phyloP scores from a whole-genome alignment of 306 rosid species.

The Fragaria nilgerrensis region DNA sequence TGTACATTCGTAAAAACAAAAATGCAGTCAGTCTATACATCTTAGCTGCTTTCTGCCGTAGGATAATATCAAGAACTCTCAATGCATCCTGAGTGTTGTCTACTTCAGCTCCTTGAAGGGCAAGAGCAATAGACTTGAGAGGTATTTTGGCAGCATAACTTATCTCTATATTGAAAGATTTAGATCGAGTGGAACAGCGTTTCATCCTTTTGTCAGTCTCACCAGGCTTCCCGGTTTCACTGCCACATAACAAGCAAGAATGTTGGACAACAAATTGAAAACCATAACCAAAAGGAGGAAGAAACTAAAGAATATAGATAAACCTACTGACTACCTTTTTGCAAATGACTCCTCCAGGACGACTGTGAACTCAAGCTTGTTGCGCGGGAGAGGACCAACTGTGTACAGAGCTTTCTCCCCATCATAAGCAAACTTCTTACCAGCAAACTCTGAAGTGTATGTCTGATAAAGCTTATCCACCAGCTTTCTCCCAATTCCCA shows the following conservation, averaged over 20 bases:
- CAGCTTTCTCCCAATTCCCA: slow-evolving; percentile 68
- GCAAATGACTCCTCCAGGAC: slow-evolving; percentile 70
- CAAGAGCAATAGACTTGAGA: slow-evolving; percentile 49
- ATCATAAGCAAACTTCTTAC: slow-evolving; percentile 68
- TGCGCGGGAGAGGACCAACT: slow-evolving; percentile 63
- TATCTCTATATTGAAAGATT: slow-evolving; percentile 57
- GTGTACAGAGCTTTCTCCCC: slow-evolving; percentile 75
- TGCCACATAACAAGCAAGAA: slow-evolving; percentile 26
- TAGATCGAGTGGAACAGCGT: slow-evolving; percentile 42
- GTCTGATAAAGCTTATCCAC: slow-evolving; percentile 67
- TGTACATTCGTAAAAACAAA: slow-evolving; percentile 21
- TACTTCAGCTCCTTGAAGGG: slow-evolving; percentile 50
- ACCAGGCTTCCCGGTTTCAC: slow-evolving; percentile 37
- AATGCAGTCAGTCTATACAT: slow-evolving; percentile 36
- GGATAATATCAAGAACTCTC: slow-evolving; percentile 74
- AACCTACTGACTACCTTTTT: slow-evolving; percentile 38
- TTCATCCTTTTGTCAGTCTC: slow-evolving; percentile 59
- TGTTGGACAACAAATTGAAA: slow-evolving; percentile 16
- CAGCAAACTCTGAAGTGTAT: slow-evolving; percentile 62
- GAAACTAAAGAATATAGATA: not conserved
- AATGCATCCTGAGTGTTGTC: slow-evolving; percentile 66
- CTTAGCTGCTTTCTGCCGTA: slow-evolving; percentile 86
- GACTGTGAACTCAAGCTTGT: slow-evolving; percentile 58
- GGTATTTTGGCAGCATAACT: slow-evolving; percentile 66
- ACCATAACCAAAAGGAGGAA: slow-evolving; percentile 3